These are phyloP conservation scores for Irpex rosettiformis DNA, from an alignment of 1,284 basidiomycete species.

Conservation along the genomic window DNA sequence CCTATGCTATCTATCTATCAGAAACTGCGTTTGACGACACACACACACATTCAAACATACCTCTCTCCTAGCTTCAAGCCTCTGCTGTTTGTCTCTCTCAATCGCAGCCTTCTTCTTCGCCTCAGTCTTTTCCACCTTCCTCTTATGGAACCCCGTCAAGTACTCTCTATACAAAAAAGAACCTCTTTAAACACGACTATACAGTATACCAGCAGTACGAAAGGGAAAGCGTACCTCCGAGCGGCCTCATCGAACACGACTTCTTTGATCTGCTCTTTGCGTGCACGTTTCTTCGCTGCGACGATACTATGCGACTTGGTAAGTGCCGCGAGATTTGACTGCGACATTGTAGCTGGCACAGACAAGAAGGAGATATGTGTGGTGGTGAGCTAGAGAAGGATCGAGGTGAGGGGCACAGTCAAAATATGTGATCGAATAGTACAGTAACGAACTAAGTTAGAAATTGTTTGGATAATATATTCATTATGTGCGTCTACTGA, in stretches of 20 bases:
- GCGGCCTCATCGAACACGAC: slow-evolving; percentile 77
- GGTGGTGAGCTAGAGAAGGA: neutral
- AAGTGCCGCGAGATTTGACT: slow-evolving; percentile 15
- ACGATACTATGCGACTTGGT: slow-evolving; percentile 19
- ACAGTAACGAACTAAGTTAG: too few relatives aligned
- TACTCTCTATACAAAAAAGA: slow-evolving; percentile 58
- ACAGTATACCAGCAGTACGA: neutral
- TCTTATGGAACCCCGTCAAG: slow-evolving; percentile 84
- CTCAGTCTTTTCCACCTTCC: slow-evolving; percentile 75
- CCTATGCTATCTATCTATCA: slow-evolving; percentile 48
- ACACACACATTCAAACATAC: slow-evolving; percentile 35
- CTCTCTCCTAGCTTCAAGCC: slow-evolving; percentile 65
- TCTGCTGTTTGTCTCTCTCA: slow-evolving; percentile 65
- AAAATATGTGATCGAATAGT: neutral
- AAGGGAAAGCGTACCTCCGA: slow-evolving; percentile 49
- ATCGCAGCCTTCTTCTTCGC: slow-evolving; percentile 63
- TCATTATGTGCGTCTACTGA: too few relatives aligned
- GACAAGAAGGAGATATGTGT: neutral
- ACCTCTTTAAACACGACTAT: slow-evolving; percentile 11
- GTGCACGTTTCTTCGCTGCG: slow-evolving; percentile 18
- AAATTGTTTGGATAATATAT: too few relatives aligned
- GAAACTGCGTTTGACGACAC: neutral
- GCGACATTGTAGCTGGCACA: neutral
- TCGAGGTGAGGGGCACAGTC: neutral
- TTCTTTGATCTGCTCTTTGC: slow-evolving; percentile 58